Evolutionary conservation across 441 rosid species (phyloP).

Genomic region (Heliophila coronopifolia): DNA sequence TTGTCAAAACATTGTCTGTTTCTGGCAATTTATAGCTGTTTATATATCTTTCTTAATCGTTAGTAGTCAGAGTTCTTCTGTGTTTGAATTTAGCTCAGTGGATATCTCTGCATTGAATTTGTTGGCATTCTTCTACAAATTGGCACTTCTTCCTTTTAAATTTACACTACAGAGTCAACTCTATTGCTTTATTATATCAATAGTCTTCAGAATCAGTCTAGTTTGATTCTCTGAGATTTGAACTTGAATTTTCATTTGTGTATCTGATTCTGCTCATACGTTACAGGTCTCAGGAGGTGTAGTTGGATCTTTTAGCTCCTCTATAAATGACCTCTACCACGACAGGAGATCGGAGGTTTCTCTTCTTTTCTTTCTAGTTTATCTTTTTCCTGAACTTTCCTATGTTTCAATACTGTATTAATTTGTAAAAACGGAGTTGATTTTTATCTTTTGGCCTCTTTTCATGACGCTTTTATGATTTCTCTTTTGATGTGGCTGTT

Average conservation of each 20-base stretch:
- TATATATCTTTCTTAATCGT: neutral
- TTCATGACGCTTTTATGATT: slow-evolving; percentile 3
- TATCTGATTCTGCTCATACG: neutral
- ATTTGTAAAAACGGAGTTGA: neutral
- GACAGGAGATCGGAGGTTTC: slow-evolving; percentile 28
- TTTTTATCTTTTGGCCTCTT: neutral
- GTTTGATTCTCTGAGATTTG: neutral
- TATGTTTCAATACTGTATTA: neutral
- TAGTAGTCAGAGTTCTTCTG: neutral
- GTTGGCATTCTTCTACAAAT: neutral
- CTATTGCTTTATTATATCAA: neutral
- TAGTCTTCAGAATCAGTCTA: neutral
- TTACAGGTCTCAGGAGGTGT: slow-evolving; percentile 17
- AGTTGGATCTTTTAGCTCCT: slow-evolving; percentile 18
- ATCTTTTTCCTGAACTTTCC: neutral
- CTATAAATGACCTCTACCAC: slow-evolving; percentile 29
- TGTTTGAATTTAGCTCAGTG: neutral
- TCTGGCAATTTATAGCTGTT: slow-evolving; percentile 5
- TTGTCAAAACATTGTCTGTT: neutral
- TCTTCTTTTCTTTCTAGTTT: neutral
- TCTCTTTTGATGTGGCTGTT: neutral
- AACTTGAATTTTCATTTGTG: slow-evolving; percentile 2
- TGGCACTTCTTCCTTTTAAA: neutral
- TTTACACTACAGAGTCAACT: neutral
- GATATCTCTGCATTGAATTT: neutral